A percentile compares a stretch with the other conserved stretches of the same genome.
Conservation (phyloP, 2,329 filamentous ascomycete species). For the Diaporthe citrichinensis region DNA sequence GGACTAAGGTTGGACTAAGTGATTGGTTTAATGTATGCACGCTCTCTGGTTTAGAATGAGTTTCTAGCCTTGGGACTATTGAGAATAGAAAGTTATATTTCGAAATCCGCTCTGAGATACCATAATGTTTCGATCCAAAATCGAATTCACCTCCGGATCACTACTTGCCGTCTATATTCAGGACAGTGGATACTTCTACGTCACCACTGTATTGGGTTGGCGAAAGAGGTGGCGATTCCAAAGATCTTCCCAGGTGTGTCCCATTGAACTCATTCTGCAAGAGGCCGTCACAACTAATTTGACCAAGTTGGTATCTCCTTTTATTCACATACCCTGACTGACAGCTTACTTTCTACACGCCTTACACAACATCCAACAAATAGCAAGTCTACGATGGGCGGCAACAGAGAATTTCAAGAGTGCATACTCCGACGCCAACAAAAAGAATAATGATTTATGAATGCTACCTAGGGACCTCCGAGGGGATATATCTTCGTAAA, state of each 20-base stretch:
- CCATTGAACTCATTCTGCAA: too few species aligned
- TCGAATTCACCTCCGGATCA: too few species aligned
- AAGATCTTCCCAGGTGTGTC: too few species aligned
- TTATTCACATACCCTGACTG: neutral
- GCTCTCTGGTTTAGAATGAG: neutral
- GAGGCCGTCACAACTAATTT: neutral
- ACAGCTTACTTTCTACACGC: neutral
- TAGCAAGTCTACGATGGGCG: neutral
- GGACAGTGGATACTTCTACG: too few species aligned
- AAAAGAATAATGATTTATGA: slow-evolving; percentile 40
- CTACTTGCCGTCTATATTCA: too few species aligned
- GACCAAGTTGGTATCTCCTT: neutral
- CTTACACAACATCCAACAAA: neutral
- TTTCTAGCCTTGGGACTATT: neutral
- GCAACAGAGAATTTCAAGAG: neutral
- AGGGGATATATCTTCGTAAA: slow-evolving; percentile 38
- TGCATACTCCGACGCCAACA: slow-evolving; percentile 9
- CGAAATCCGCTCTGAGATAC: neutral
- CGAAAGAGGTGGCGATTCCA: too few species aligned
- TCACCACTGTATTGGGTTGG: too few species aligned
- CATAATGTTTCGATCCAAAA: neutral
- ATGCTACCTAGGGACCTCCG: slow-evolving; percentile 41
- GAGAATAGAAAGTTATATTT: neutral
- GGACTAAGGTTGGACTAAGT: neutral
- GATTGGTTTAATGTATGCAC: neutral